Conservation (phyloP, 2,329 filamentous ascomycete genomes). For the Alternaria viburni region DNA sequence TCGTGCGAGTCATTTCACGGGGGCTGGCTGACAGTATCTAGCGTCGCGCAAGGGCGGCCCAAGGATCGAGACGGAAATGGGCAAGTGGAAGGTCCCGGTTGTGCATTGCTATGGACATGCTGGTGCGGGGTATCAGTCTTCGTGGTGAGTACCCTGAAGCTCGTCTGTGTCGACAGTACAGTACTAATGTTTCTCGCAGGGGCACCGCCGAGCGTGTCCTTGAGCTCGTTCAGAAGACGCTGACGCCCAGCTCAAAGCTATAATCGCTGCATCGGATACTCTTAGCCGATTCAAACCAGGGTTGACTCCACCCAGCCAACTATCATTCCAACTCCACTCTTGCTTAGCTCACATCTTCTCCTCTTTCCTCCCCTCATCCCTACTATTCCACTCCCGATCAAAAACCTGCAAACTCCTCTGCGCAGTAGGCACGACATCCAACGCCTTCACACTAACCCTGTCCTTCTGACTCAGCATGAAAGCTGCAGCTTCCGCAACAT, state of each 20-base stretch:
- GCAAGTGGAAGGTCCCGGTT: constrained; percentile 60
- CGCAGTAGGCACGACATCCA: constrained; percentile 56
- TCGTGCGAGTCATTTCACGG: background rate
- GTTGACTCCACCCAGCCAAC: background rate
- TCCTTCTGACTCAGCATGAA: constrained; percentile 53
- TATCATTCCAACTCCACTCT: background rate
- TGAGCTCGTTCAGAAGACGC: constrained; percentile 47
- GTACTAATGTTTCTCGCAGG: constrained; percentile 24
- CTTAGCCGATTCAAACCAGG: background rate
- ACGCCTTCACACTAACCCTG: constrained; percentile 53
- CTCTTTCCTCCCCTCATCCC: constrained; percentile 6
- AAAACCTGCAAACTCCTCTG: constrained; percentile 48
- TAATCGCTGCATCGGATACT: constrained; percentile 7
- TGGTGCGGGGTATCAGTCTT: constrained; percentile 73
- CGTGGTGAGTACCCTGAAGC: constrained; percentile 36
- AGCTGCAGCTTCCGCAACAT: constrained; percentile 53
- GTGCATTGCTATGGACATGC: constrained; percentile 82
- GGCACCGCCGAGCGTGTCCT: constrained; percentile 52
- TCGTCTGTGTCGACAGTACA: background rate
- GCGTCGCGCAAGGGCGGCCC: constrained; percentile 74
- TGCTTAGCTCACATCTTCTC: background rate
- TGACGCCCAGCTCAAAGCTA: constrained; percentile 32
- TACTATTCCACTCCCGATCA: constrained; percentile 43
- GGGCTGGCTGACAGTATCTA: constrained; percentile 7
- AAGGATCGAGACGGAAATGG: constrained; percentile 72